Evolutionary conservation across 2,329 filamentous ascomycete species (phyloP).

Genomic region (Amauroascus niger): DNA sequence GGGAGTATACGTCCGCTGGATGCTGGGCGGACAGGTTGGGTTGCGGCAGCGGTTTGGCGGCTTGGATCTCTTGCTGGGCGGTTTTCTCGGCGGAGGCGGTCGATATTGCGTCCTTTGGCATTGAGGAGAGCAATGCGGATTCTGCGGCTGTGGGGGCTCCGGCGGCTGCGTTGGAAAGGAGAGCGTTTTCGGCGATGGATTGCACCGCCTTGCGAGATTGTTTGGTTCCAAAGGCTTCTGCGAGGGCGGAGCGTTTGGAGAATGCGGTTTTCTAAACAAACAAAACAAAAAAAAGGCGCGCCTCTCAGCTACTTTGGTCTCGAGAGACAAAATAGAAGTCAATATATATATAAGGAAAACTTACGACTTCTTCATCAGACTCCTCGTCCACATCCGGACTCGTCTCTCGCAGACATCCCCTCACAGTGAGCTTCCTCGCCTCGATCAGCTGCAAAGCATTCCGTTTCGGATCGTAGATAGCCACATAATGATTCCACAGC

Average conservation of each 20-base stretch:
- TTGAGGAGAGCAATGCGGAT: conserved; percentile 36
- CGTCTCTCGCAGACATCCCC: conserved; percentile 36
- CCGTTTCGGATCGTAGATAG: conserved; percentile 48
- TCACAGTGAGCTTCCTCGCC: conserved; percentile 47
- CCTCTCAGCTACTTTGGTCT: neutral
- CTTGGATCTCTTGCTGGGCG: conserved; percentile 36
- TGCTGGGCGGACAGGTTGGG: conserved; percentile 36
- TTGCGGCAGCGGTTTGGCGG: conserved; percentile 38
- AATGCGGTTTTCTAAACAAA: conserved; percentile 32
- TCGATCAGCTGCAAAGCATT: conserved; percentile 46
- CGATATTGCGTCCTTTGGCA: conserved; percentile 29
- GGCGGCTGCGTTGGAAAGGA: conserved; percentile 34
- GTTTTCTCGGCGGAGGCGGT: conserved; percentile 27
- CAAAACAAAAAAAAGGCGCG: neutral
- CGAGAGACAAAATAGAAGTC: neutral
- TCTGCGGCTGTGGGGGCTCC: conserved; percentile 29
- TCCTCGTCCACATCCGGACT: conserved; percentile 22
- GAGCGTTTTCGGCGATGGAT: conserved; percentile 40
- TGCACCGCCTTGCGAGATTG: conserved; percentile 42
- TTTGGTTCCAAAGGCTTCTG: conserved; percentile 43
- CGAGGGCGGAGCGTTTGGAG: conserved; percentile 36
- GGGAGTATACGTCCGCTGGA: conserved; percentile 39
- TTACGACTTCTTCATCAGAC: conserved; percentile 19
- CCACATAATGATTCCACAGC: conserved; percentile 51
- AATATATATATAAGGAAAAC: neutral